Evolutionary conservation across 192 early-diverging fungal genomes (phyloP), one percentile per base, ranked within the genome.

Genomic region (Coemansia sp.): DNA sequence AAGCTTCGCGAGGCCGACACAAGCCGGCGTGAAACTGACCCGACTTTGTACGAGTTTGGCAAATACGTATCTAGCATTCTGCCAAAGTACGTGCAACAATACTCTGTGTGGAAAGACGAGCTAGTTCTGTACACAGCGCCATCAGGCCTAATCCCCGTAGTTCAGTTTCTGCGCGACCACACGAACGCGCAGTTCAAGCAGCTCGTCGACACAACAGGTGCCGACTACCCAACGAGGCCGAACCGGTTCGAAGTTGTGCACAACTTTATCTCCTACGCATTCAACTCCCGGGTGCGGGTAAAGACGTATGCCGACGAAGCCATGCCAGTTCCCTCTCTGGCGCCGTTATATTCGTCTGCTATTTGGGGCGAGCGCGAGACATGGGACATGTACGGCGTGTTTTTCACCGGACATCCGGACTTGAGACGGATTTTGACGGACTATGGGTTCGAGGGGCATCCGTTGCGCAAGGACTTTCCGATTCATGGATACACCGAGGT

Each of bases 301-400:
- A 99, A 99, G 84, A 99, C 97, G 17, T 97, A 97, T 68, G 89
- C 92, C 12, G 91, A 88, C 60, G 97, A 99, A 78, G 85, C 86
- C 23, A 86, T 89, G 17, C 90, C 95, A 12, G 94, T 99, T 8
- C 95, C 95, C 7, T 95, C 94, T 3, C 72, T 92, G 36, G 88
- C 90, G 5, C 82, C 86, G 47, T 54, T 97, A 17, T 94, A 85
- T 82, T 86, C 80, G 60, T 85, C 88, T 37, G 95, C 94, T 46
- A 97, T 95, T 79, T 99, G 97, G 97, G 90, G 93, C 62, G 97
- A 99, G 82, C 91, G 97, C 74, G 97, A 99, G 78, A 91, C 89
- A 20, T 99, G 91, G 81, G 97, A 99, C 67, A 99, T 99, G 97
- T 99, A 88, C 68, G 97, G 97, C 57, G 87, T 99, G 48, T 95